These are phyloP conservation scores for Starmerella vitae DNA, from an alignment of 805 yeast genomes.

Conservation along the genomic window DNA sequence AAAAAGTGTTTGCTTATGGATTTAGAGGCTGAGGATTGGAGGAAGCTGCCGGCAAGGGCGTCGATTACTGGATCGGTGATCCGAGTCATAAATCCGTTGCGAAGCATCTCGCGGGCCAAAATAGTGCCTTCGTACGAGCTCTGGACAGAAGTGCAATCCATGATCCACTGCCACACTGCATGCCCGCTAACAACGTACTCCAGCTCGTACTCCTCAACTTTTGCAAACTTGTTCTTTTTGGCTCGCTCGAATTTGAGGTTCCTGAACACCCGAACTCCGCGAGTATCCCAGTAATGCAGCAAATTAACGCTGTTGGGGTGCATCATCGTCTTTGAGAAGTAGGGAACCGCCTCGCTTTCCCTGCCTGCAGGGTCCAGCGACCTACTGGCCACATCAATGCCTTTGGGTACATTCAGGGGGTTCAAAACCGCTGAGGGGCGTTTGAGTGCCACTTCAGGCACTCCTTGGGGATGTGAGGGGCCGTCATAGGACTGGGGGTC, in stretches of 20 bases:
- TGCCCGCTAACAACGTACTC: conserved; percentile 57
- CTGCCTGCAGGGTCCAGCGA: neutral
- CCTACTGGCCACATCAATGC: neutral
- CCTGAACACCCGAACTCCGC: conserved; percentile 51
- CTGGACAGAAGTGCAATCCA: conserved; percentile 74
- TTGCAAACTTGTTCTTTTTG: conserved; percentile 12
- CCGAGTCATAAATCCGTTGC: conserved; percentile 23
- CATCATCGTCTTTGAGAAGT: conserved; percentile 62
- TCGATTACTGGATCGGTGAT: conserved; percentile 11
- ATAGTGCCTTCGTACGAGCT: conserved; percentile 23
- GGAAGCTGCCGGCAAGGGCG: conserved; percentile 7
- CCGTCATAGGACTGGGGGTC: conserved; percentile 52
- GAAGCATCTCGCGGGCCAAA: conserved; percentile 22
- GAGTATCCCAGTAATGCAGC: conserved; percentile 61
- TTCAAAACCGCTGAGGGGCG: neutral
- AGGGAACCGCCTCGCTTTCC: conserved; percentile 33
- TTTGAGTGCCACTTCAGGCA: neutral
- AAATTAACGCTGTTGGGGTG: conserved; percentile 82
- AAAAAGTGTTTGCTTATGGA: neutral
- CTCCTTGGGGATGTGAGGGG: neutral
- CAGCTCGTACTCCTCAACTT: conserved; percentile 15
- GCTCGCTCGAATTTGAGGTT: conserved; percentile 28
- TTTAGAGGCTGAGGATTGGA: neutral
- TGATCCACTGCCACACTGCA: conserved; percentile 71
- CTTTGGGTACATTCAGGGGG: neutral